Percentiles rank a stretch among this genome's conserved stretches.
Evolutionary conservation across 1,284 basidiomycete species (phyloP).

Genomic region (Macrocystidia cucumis): DNA sequence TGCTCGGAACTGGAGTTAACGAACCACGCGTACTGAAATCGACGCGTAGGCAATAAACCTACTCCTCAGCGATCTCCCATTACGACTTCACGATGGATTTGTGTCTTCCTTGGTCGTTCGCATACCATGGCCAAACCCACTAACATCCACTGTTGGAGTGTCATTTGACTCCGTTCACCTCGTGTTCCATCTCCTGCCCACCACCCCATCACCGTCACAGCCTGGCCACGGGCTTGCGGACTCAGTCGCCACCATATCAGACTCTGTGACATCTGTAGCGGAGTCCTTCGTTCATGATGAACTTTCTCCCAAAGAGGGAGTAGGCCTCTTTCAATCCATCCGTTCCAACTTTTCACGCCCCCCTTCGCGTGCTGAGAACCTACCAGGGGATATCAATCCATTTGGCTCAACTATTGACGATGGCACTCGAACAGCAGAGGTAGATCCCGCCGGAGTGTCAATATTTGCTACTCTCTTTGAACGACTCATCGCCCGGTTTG

Average conservation of each 20-base stretch:
- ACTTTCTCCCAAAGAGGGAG: constrained; percentile 65
- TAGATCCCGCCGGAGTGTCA: constrained; percentile 69
- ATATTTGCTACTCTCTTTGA: constrained; percentile 83
- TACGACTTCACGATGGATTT: constrained; percentile 64
- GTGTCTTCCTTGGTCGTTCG: constrained; percentile 69
- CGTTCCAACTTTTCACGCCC: no score
- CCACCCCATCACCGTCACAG: constrained; percentile 8
- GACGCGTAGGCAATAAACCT: constrained; percentile 69
- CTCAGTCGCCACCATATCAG: constrained; percentile 33
- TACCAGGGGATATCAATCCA: constrained; percentile 64
- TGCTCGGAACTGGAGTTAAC: no score
- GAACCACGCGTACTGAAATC: no score
- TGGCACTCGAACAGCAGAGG: constrained; percentile 27
- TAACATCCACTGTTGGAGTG: constrained; percentile 64
- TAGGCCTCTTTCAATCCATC: constrained; percentile 64
- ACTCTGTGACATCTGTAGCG: constrained; percentile 75
- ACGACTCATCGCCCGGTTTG: constrained; percentile 73
- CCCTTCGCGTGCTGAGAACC: constrained; percentile 28
- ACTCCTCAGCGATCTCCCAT: constrained; percentile 60
- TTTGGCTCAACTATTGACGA: constrained; percentile 37
- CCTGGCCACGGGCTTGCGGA: constrained; percentile 35
- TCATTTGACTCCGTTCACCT: constrained; percentile 58
- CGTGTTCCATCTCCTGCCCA: constrained; percentile 43
- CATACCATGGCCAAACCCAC: constrained; percentile 71
- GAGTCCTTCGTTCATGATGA: constrained; percentile 84